A percentile compares a stretch with the other conserved stretches of the same genome.
phyloP scores from a whole-genome alignment of 2,329 filamentous ascomycete genomes.

The Alternaria gansuensis region DNA sequence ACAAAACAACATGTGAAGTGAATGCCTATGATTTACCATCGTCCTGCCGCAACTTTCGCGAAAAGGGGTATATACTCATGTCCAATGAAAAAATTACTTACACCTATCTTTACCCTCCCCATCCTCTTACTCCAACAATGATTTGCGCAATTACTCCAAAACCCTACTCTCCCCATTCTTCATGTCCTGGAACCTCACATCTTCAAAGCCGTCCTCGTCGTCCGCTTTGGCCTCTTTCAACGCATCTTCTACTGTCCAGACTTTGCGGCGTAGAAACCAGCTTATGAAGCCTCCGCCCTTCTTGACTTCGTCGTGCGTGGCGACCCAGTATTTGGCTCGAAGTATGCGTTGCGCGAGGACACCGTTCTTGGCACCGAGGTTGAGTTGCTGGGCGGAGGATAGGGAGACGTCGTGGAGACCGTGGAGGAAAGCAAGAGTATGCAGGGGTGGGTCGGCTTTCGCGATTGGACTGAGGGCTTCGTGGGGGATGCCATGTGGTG shows the following conservation, averaged over 20 bases:
- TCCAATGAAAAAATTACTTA: conserved; percentile 4
- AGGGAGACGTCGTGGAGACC: conserved; percentile 70
- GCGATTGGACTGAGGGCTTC: conserved; percentile 58
- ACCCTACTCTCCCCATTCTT: conserved; percentile 66
- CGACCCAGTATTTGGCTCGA: conserved; percentile 69
- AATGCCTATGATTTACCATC: too few species aligned
- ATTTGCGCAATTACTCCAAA: conserved; percentile 51
- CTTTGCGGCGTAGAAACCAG: conserved; percentile 58
- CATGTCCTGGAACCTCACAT: conserved; percentile 57
- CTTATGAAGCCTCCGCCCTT: conserved; percentile 65
- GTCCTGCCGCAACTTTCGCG: neutral
- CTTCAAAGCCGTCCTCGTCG: conserved; percentile 46
- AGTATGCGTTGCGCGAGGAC: conserved; percentile 63
- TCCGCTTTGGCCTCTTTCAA: conserved; percentile 58
- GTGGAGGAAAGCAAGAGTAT: conserved; percentile 68
- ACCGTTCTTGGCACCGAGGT: conserved; percentile 70
- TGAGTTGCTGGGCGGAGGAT: conserved; percentile 64
- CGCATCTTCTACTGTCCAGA: conserved; percentile 58
- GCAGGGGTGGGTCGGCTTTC: conserved; percentile 57
- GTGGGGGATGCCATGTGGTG: conserved; percentile 68
- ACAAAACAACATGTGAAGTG: too few species aligned
- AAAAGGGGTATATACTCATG: conserved; percentile 6
- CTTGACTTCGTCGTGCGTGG: conserved; percentile 72
- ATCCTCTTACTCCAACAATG: neutral
- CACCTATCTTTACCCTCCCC: neutral